A percentile compares a stretch with the other conserved stretches of the same genome.
phyloP scores from a whole-genome alignment of 2,329 filamentous ascomycete species.

The Fusarium citri region DNA sequence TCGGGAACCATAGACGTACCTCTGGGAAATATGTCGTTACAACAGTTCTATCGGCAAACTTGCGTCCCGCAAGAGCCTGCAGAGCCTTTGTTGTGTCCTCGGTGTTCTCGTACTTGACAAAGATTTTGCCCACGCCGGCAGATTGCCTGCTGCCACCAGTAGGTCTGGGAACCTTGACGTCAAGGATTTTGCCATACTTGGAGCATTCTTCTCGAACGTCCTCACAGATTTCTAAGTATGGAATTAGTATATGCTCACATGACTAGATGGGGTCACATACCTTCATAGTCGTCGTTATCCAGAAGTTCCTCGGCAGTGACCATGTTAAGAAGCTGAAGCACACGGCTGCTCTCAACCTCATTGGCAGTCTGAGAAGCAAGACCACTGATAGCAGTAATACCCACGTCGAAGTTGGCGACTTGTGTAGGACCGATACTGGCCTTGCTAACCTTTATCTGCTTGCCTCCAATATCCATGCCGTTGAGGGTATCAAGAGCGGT shows the following conservation, averaged over 20 bases:
- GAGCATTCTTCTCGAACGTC: constrained; percentile 92
- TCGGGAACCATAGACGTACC: constrained; percentile 59
- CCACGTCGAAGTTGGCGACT: constrained; percentile 90
- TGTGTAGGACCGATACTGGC: constrained; percentile 96
- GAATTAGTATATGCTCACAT: constrained; percentile 50
- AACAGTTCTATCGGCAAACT: constrained; percentile 96
- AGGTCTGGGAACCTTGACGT: constrained; percentile 94
- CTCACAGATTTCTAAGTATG: constrained; percentile 85
- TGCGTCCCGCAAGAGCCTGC: constrained; percentile 89
- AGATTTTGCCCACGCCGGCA: constrained; percentile 96
- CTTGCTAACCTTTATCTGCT: constrained; percentile 84
- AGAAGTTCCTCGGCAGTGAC: constrained; percentile 95
- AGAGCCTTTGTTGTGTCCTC: constrained; percentile 87
- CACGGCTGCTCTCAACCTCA: constrained; percentile 82
- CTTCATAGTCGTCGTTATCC: constrained; percentile 94
- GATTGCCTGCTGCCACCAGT: constrained; percentile 84
- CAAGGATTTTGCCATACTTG: constrained; percentile 87
- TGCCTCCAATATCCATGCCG: constrained; percentile 91
- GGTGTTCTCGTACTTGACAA: constrained; percentile 86
- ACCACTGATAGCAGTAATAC: constrained; percentile 97
- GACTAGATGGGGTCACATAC: constrained; percentile 59
- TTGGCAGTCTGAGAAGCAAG: constrained; percentile 88
- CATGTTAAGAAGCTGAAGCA: constrained; percentile 97
- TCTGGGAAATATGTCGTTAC: constrained; percentile 97
- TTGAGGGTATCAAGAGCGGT: constrained; percentile 92